Evolutionary conservation across 768 basidiomycete species (phyloP), one percentile per base, ranked within the genome.

Genomic region (Lactarius psammicola): DNA sequence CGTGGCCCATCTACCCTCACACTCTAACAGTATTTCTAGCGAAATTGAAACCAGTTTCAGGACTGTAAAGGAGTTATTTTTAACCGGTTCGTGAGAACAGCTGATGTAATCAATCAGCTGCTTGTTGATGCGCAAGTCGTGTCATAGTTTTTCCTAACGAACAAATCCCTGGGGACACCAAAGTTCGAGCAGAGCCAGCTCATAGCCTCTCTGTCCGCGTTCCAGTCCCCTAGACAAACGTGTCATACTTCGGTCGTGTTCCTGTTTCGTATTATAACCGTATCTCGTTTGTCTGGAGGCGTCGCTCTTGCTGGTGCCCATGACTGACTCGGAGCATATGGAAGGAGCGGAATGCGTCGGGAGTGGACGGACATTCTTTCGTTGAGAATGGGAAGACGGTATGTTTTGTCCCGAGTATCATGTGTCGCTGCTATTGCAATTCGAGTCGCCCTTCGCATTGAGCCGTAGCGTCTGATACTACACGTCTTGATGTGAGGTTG

Each of bases 141-240:
- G 23, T 6, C 23, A 11, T 68, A 72, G 70, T 7, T 36, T 36
- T 63, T 72, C 71, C n/a, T n/a, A 13, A 72, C 74, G 86, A 90
- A 90, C 87, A 88, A 89, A 86, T 79, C 79, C 73, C 67, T 83
- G 90, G 83, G 87, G 90, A 93, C 91, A 86, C 75, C 84, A 90
- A 90, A 94, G 92, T 93, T 94, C 92, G 92, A 89, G 84, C 92
- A 82, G 75, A 90, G 88, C 78, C 75, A 78, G 81, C 88, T 85
- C 84, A 83, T 77, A 62, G 86, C 84, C 84, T 92, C 86, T 90
- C 86, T 85, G 90, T 85, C 88, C 92, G 92, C 92, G 92, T 94
- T 92, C 90, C 90, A 89, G 90, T 92, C 88, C 85, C 83, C 89
- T 81, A 91, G 83, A 92, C 44, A 68, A 72, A 85, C 64, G 76